A percentile compares a stretch with the other conserved stretches of the same genome.
These are phyloP conservation scores for Globisporangium nagaii DNA, from an alignment of 352 stramenopile species.

Conservation along the genomic window DNA sequence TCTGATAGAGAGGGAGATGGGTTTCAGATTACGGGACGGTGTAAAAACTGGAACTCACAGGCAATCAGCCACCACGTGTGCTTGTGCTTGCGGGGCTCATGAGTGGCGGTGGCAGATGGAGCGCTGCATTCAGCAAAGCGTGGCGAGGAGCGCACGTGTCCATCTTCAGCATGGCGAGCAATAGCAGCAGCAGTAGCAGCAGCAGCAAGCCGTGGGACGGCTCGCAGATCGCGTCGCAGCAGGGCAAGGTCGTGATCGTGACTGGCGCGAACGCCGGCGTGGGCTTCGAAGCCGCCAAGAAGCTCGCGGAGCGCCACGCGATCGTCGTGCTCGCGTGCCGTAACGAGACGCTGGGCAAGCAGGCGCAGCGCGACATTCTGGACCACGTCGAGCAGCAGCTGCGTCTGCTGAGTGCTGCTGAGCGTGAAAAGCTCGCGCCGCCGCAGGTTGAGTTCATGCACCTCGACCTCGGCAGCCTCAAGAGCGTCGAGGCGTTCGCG, in stretches of 20 bases:
- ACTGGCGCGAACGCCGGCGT: constrained; percentile 84
- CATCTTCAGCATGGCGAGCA: too few relatives aligned
- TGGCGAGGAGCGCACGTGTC: too few relatives aligned
- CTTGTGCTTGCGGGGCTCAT: too few relatives aligned
- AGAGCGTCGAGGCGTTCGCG: constrained; percentile 15
- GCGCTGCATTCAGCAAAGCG: too few relatives aligned
- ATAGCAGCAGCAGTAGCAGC: not conserved
- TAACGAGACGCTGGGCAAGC: constrained; percentile 23
- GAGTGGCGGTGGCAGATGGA: too few relatives aligned
- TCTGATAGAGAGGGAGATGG: too few relatives aligned
- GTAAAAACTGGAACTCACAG: too few relatives aligned
- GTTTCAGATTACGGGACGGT: too few relatives aligned
- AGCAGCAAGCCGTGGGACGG: constrained; percentile 13
- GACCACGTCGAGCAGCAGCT: constrained; percentile 14
- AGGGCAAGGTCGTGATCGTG: constrained; percentile 62
- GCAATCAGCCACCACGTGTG: too few relatives aligned
- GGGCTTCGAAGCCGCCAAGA: constrained; percentile 58
- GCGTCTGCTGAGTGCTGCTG: too few relatives aligned
- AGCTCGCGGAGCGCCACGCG: constrained; percentile 45
- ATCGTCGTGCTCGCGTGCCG: constrained; percentile 77
- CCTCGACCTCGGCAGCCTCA: constrained; percentile 20
- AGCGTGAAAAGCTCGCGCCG: not conserved
- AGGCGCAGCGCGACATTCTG: constrained; percentile 22
- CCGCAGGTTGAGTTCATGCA: constrained; percentile 16
- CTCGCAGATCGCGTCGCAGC: constrained; percentile 22